Percentiles rank a stretch among this genome's conserved stretches.
These are phyloP conservation scores for Canna indica DNA, from an alignment of 176 grass and related monocot genomes.

Conservation along the genomic window DNA sequence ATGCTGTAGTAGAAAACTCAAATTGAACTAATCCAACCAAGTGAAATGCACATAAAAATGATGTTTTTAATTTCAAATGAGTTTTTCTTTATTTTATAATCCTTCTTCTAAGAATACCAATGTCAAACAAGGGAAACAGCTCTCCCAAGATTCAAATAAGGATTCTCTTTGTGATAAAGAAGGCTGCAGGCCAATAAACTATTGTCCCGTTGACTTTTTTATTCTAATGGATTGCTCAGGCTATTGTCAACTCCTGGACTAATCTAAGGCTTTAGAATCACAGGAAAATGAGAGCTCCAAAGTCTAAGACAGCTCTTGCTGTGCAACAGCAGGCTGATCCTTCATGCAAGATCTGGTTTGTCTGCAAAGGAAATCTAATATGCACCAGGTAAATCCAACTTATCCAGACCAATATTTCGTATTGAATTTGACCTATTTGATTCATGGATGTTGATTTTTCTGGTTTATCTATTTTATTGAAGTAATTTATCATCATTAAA, in stretches of 20 bases:
- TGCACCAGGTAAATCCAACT: conserved; percentile 56
- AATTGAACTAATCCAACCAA: background rate
- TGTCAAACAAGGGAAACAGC: background rate
- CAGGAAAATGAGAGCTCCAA: conserved; percentile 46
- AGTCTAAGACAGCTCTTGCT: conserved; percentile 42
- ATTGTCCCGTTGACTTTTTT: conserved; percentile 7
- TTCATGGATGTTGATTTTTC: no score
- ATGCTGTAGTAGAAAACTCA: background rate
- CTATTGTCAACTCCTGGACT: conserved; percentile 3
- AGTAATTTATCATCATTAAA: background rate
- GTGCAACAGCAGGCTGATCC: conserved; percentile 45
- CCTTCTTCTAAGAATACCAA: background rate
- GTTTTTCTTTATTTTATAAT: background rate
- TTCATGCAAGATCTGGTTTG: conserved; percentile 57
- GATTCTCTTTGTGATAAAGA: background rate
- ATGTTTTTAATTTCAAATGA: background rate
- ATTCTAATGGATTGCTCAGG: background rate
- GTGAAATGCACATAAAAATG: background rate
- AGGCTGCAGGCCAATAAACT: background rate
- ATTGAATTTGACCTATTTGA: background rate
- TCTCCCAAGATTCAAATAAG: background rate
- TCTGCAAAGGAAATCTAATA: conserved; percentile 54
- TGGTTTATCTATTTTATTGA: background rate
- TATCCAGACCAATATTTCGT: no score
- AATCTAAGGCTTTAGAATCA: conserved; percentile 18